Evolutionary conservation across 2,329 filamentous ascomycete species (phyloP).

Genomic region (Chrysoporthe puriensis): DNA sequence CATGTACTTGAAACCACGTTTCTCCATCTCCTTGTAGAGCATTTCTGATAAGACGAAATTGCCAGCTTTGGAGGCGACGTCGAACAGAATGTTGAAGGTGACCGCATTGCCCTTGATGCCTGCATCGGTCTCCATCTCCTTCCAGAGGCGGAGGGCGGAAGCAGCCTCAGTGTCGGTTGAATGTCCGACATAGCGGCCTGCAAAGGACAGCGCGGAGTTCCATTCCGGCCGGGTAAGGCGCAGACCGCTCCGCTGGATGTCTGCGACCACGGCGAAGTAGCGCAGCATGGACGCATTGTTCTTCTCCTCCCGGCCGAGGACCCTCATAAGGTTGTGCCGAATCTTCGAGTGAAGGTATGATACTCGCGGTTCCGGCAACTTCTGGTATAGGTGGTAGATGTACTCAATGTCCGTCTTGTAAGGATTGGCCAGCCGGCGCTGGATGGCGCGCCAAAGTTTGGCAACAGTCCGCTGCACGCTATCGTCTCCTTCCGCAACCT

Average conservation of each 20-base stretch:
- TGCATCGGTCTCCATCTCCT: constrained; percentile 81
- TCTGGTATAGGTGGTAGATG: constrained; percentile 54
- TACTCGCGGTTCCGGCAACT: constrained; percentile 57
- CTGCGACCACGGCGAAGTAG: constrained; percentile 82
- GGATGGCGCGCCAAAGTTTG: constrained; percentile 47
- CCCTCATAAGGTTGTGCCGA: constrained; percentile 67
- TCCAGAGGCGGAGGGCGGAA: constrained; percentile 78
- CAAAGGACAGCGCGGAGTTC: constrained; percentile 82
- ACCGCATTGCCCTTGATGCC: constrained; percentile 69
- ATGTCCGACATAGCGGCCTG: constrained; percentile 68
- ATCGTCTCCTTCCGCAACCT: constrained; percentile 42
- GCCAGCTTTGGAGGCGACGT: constrained; percentile 82
- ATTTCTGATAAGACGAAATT: constrained; percentile 85
- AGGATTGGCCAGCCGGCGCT: constrained; percentile 47
- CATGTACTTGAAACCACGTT: constrained; percentile 68
- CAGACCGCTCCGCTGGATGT: constrained; percentile 76
- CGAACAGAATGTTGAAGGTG: constrained; percentile 94
- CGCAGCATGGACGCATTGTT: constrained; percentile 70
- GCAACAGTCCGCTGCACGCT: constrained; percentile 41
- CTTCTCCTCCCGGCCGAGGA: constrained; percentile 67
- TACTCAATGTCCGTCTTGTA: constrained; percentile 43
- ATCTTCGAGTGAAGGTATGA: constrained; percentile 52
- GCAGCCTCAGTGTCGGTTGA: constrained; percentile 64
- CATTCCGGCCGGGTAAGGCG: constrained; percentile 72
- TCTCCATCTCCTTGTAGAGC: constrained; percentile 79